These are phyloP conservation scores for Silybum marianum DNA, from an alignment of 129 eudicot genomes.

Conservation along the genomic window DNA sequence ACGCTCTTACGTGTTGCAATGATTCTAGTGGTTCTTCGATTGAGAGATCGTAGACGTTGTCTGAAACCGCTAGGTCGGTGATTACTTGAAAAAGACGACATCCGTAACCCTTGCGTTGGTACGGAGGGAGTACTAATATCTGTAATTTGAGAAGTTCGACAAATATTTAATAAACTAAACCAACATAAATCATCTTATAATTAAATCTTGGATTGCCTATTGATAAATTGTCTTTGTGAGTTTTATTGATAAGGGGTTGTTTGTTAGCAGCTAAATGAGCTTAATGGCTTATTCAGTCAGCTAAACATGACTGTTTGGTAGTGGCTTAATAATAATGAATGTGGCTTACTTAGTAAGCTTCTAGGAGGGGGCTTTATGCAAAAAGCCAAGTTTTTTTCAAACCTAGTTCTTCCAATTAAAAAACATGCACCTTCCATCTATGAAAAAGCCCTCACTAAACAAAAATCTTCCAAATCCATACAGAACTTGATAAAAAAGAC, in stretches of 20 bases:
- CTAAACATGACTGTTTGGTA: too few relatives aligned
- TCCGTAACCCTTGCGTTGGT: constrained; percentile 85
- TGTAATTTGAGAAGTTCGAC: constrained; percentile 27
- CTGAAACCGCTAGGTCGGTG: constrained; percentile 57
- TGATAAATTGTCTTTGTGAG: background rate
- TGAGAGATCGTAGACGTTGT: constrained; percentile 67
- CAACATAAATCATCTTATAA: background rate
- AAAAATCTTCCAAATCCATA: too few relatives aligned
- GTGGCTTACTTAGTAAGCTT: too few relatives aligned
- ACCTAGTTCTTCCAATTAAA: too few relatives aligned
- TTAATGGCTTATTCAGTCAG: too few relatives aligned
- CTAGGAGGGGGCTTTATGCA: too few relatives aligned
- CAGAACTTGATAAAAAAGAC: too few relatives aligned
- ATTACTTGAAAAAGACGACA: constrained; percentile 59
- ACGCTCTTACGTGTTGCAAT: constrained; percentile 78
- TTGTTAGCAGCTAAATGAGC: too few relatives aligned
- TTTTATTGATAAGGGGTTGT: background rate
- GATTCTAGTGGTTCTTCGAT: constrained; percentile 92
- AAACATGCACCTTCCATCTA: too few relatives aligned
- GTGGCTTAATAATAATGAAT: too few relatives aligned
- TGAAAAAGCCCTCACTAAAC: too few relatives aligned
- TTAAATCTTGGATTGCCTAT: background rate
- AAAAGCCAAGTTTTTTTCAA: too few relatives aligned
- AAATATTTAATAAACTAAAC: background rate
- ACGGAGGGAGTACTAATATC: constrained; percentile 84